Percentiles rank a stretch among this genome's conserved stretches.
phyloP scores from a whole-genome alignment of 2,329 filamentous ascomycete genomes.

The Aspergillus neoniger region DNA sequence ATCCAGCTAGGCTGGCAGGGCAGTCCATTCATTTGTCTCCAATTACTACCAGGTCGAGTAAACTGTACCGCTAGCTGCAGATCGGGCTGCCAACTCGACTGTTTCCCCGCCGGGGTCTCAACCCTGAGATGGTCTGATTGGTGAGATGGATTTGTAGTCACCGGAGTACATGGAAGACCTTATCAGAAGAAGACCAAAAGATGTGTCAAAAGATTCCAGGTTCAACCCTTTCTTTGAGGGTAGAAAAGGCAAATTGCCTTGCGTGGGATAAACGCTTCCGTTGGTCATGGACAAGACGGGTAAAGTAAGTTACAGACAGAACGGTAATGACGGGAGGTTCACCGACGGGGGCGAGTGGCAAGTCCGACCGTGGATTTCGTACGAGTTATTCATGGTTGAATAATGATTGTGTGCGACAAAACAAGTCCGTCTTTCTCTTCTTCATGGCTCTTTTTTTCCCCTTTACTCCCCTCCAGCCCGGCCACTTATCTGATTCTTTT shows the following conservation, averaged over 20 bases:
- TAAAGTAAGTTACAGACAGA: conserved; percentile 20
- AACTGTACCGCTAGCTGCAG: conserved; percentile 20
- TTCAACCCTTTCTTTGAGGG: not conserved
- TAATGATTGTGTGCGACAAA: conserved; percentile 1
- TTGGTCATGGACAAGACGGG: conserved; percentile 4
- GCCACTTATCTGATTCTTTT: conserved; percentile 19
- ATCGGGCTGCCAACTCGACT: conserved; percentile 16
- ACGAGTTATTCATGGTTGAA: conserved; percentile 8
- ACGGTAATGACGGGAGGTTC: conserved; percentile 17
- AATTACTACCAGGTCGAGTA: conserved; percentile 12
- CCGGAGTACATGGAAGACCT: not conserved
- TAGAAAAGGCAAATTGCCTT: not conserved
- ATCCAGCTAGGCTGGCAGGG: not conserved
- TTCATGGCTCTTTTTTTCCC: not conserved
- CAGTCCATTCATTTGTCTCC: conserved; percentile 3
- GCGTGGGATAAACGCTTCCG: conserved; percentile 7
- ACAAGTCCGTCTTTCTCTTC: not conserved
- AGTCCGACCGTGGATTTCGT: conserved; percentile 1
- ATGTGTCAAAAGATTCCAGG: not conserved
- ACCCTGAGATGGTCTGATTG: not conserved
- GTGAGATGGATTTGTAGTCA: not conserved
- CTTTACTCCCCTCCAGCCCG: not conserved
- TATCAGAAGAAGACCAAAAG: not conserved
- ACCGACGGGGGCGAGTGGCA: conserved; percentile 11
- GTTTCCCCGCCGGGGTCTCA: conserved; percentile 10